Conservation (phyloP, 805 yeast species). For the Diddensiella caesifluorescens region DNA sequence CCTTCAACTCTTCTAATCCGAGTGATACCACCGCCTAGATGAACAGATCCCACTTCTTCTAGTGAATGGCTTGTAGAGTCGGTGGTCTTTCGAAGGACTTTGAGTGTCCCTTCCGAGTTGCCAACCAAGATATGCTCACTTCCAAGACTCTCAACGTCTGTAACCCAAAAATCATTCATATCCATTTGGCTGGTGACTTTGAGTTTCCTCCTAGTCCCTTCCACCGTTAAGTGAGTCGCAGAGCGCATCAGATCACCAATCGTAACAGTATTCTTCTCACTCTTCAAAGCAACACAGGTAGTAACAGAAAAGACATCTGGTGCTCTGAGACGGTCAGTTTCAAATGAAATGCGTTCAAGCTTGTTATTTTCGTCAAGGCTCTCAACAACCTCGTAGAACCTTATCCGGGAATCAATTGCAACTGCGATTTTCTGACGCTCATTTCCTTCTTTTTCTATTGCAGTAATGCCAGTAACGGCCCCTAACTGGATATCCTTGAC, state of each 20-base stretch:
- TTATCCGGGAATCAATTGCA: background rate
- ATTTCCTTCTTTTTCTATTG: no score
- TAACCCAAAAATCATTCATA: background rate
- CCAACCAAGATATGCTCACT: background rate
- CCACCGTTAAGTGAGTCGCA: background rate
- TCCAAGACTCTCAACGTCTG: background rate
- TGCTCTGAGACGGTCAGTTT: no score
- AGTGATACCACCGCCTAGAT: constrained; percentile 1
- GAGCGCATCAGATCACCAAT: constrained; percentile 5
- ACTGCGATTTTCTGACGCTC: no score
- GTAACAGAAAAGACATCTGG: constrained; percentile 3
- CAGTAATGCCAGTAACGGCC: no score
- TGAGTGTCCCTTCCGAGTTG: background rate
- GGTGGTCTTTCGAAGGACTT: no score
- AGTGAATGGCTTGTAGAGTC: no score
- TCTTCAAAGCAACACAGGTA: constrained; percentile 4
- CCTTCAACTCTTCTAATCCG: background rate
- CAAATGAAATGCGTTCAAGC: no score
- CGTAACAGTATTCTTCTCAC: background rate
- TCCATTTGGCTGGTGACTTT: no score
- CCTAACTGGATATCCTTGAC: no score
- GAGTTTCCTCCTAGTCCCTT: background rate
- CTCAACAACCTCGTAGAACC: background rate
- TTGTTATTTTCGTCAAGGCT: no score
- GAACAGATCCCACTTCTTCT: no score